phyloP scores from a whole-genome alignment of 2,329 filamentous ascomycete species.

The Paramyrothecium roridum region DNA sequence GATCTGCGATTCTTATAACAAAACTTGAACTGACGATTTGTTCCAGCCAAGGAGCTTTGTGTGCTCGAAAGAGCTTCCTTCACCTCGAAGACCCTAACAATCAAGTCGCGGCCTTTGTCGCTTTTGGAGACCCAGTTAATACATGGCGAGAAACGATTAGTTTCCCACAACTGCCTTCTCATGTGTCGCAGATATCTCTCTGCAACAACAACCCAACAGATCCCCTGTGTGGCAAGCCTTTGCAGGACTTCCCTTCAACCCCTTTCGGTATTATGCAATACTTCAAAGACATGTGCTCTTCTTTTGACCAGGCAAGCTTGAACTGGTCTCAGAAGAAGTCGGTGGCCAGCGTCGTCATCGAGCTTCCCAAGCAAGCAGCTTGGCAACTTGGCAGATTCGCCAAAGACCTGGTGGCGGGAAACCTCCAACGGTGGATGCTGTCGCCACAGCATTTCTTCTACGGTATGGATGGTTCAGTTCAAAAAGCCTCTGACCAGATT shows the following conservation, averaged over 20 bases:
- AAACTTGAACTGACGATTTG: neutral
- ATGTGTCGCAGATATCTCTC: neutral
- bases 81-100: conserved; percentile 42
- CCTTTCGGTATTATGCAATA: neutral
- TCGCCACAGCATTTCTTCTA: conserved; percentile 3
- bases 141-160: neutral
- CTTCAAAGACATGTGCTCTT: conserved; percentile 1
- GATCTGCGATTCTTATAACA: neutral
- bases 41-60: conserved; percentile 1
- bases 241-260: neutral
- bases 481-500: neutral
- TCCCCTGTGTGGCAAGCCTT: neutral
- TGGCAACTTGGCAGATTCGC: neutral
- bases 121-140: conserved; percentile 36
- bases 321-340: conserved; percentile 1
- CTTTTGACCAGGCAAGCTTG: neutral
- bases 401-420: neutral
- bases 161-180: neutral
- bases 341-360: neutral
- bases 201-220: neutral
- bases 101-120: conserved; percentile 66
- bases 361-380: conserved; percentile 2
- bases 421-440: conserved; percentile 3
- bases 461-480: neutral
- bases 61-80: conserved; percentile 5